Evolutionary conservation across 805 yeast species (phyloP).

Genomic region (Aciculoconidium aculeatum): DNA sequence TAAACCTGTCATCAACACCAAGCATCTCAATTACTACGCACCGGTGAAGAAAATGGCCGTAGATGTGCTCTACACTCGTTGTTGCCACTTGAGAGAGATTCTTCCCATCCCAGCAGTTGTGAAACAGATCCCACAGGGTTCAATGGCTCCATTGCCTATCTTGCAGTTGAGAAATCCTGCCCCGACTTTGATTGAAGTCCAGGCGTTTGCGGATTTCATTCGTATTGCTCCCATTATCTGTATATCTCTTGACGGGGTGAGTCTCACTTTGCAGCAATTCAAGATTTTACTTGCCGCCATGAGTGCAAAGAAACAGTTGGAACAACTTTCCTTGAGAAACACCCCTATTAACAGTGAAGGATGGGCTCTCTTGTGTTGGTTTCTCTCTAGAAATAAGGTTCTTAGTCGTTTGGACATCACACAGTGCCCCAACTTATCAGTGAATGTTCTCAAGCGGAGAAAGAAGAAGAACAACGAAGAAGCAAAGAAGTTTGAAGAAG

Average conservation of each 20-base stretch:
- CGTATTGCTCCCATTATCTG: constrained; percentile 78
- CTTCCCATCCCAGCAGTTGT: constrained; percentile 87
- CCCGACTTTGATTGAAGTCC: constrained; percentile 83
- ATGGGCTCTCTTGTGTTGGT: constrained; percentile 77
- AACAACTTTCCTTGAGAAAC: constrained; percentile 71
- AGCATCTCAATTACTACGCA: constrained; percentile 17
- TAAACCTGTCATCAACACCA: constrained; percentile 24
- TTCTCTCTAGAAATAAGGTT: constrained; percentile 56
- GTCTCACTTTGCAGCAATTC: constrained; percentile 70
- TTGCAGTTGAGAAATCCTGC: constrained; percentile 77
- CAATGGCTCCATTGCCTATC: constrained; percentile 66
- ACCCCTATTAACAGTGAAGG: constrained; percentile 66
- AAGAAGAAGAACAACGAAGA: constrained; percentile 15
- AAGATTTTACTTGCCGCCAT: constrained; percentile 67
- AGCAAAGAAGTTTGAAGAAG: constrained; percentile 21
- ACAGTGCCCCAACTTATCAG: constrained; percentile 50
- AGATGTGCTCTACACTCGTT: constrained; percentile 80
- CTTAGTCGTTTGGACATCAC: constrained; percentile 63
- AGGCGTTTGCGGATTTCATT: constrained; percentile 83
- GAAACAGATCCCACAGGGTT: constrained; percentile 73
- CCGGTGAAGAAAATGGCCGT: constrained; percentile 45
- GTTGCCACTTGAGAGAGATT: constrained; percentile 89
- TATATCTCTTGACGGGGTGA: constrained; percentile 73
- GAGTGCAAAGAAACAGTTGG: constrained; percentile 57
- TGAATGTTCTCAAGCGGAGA: constrained; percentile 38